Evolutionary conservation across 331 rosid genomes (phyloP).

Genomic region (Acacia concinna): DNA sequence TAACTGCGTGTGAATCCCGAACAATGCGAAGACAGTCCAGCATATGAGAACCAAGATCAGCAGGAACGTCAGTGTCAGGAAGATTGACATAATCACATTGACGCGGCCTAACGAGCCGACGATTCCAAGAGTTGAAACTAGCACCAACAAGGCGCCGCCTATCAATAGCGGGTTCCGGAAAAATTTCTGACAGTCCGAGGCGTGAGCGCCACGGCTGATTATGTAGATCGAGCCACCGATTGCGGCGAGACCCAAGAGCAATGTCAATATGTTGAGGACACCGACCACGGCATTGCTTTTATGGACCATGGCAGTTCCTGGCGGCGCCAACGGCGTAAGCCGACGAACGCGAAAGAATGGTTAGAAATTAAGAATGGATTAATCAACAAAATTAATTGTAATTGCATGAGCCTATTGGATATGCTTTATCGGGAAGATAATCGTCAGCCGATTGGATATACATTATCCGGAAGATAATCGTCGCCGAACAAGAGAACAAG

Average conservation of each 20-base stretch:
- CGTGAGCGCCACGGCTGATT: slow-evolving; percentile 28
- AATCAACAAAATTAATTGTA: too few relatives aligned
- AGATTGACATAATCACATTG: slow-evolving; percentile 48
- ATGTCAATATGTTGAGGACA: slow-evolving; percentile 43
- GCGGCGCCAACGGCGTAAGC: neutral
- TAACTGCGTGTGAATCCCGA: slow-evolving; percentile 46
- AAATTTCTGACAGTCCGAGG: slow-evolving; percentile 49
- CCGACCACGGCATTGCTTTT: slow-evolving; percentile 56
- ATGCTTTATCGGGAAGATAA: neutral
- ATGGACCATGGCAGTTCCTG: slow-evolving; percentile 43
- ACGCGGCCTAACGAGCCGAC: slow-evolving; percentile 49
- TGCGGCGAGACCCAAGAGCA: slow-evolving; percentile 42
- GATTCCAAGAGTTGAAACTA: slow-evolving; percentile 54
- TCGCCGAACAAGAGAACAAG: neutral
- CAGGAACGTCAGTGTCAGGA: slow-evolving; percentile 44
- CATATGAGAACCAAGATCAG: slow-evolving; percentile 43
- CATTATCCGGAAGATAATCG: neutral
- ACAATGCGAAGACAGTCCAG: slow-evolving; percentile 49
- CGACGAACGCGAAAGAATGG: neutral
- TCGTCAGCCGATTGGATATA: neutral
- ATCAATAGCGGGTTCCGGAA: slow-evolving; percentile 54
- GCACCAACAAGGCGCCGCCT: slow-evolving; percentile 37
- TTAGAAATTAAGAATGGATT: neutral
- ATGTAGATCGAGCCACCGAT: slow-evolving; percentile 43
- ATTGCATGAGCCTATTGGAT: neutral